phyloP scores from a whole-genome alignment of 495 filamentous ascomycete species.

The Penicillium turbatum region DNA sequence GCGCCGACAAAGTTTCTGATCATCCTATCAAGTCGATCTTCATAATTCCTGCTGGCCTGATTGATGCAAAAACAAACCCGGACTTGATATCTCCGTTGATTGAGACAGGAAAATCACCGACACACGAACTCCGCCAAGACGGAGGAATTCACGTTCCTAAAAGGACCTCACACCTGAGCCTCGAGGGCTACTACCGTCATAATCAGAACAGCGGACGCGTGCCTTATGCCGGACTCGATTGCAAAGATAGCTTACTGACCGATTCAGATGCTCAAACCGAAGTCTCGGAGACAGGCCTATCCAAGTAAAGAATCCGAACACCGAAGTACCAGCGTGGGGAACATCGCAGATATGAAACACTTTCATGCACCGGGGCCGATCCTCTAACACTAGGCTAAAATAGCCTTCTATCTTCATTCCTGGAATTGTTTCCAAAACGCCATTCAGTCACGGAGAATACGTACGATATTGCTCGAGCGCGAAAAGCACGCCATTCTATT shows the following conservation, averaged over 20 bases:
- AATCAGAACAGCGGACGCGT: not conserved
- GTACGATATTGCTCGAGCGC: no score
- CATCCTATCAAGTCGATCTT: constrained; percentile 1
- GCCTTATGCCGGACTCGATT: no score
- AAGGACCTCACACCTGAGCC: not conserved
- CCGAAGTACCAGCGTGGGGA: constrained; percentile 14
- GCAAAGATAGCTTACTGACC: not conserved
- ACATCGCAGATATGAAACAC: constrained; percentile 18
- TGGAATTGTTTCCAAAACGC: not conserved
- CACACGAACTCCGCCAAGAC: not conserved
- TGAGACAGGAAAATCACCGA: not conserved
- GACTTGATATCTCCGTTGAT: not conserved
- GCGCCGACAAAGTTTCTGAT: not conserved
- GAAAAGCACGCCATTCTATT: not conserved
- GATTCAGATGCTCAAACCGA: not conserved
- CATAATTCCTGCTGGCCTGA: not conserved
- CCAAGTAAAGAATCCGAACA: constrained; percentile 12
- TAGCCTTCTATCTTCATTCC: not conserved
- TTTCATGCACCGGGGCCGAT: constrained; percentile 15
- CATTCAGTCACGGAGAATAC: not conserved
- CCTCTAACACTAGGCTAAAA: constrained; percentile 3
- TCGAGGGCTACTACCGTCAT: not conserved
- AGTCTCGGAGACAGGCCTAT: constrained; percentile 10
- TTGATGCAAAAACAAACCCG: constrained; percentile 3
- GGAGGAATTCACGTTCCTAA: not conserved